Base-by-base conservation (phyloP, 148 eudicot species). In the Rhododendron mucronatum region DNA sequence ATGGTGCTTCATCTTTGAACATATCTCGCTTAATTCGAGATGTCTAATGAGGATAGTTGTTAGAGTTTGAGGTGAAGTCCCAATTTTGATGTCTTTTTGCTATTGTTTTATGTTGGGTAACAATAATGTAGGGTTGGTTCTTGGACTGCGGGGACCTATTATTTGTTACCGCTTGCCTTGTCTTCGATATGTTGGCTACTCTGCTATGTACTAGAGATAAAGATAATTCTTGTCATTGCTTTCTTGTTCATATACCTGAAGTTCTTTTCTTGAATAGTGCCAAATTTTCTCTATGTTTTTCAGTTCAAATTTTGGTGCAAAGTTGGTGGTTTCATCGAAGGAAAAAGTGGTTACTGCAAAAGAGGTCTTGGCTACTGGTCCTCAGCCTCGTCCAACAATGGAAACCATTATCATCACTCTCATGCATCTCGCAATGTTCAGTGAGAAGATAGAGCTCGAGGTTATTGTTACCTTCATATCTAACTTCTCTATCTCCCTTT, bases 391-490 rank as follows among this genome's bases (percentile, higher is more conserved):
- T 80, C 94, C 94, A 71, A 85, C 84, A 48, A 87, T 94, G 92
- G 99, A 96, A 89, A 95, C 98, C 33, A 85, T 92, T 75, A 86
- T 96, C 23, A 83, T 94, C 82, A 96, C 99, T 73, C 96, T 96
- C 78, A 88, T 89, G 94, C 98, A 96, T 89, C 89, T 95, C 81
- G 99, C 94, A 45, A 91, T 90, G 82, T 88, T 91, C 82, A 96
- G 99, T 86, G 99, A 96, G 83, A 92, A 92, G 88, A 91, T 96
- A 71, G 99, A 96, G 90, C 92, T 95, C 83, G 93, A 95, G 99
- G 99, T 96, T 90, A 82, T 65, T 61, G 47, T 18, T 41, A 21
- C 11, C 35, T 48, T 67, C 28, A 23, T 80, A 76, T 39, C 15
- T 84, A 37, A 76, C n/a, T 53, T 6, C 81, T 18, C 51, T 30